Evolutionary conservation across 495 filamentous ascomycete genomes (phyloP).

Genomic region (Aspergillus coremiiformis): DNA sequence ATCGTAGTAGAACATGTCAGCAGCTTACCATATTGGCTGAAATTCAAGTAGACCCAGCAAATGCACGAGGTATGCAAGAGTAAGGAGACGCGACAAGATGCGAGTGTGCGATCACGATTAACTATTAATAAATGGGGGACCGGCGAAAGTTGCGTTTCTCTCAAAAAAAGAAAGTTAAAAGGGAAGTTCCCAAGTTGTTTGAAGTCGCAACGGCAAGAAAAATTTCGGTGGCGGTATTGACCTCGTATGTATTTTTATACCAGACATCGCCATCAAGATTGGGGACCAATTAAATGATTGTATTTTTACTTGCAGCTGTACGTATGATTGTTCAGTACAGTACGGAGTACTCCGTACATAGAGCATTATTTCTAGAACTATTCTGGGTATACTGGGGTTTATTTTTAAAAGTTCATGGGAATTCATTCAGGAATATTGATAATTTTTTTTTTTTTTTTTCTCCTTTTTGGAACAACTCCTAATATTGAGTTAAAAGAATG

Average conservation of each 20-base stretch:
- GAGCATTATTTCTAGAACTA: neutral
- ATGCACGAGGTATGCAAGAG: no score
- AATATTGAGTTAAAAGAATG: neutral
- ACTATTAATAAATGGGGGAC: neutral
- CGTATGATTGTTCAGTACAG: neutral
- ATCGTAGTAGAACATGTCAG: neutral
- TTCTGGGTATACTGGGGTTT: no score
- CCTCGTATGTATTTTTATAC: neutral
- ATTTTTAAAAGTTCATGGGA: no score
- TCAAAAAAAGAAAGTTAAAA: neutral
- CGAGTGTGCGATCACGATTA: neutral
- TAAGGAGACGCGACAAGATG: neutral
- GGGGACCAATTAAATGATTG: neutral
- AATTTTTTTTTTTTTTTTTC: no score
- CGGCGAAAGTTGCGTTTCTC: neutral
- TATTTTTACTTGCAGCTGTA: neutral
- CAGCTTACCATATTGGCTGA: slow-evolving; percentile 25
- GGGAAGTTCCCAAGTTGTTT: no score
- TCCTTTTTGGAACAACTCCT: neutral
- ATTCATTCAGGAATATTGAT: no score
- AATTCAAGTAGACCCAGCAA: neutral
- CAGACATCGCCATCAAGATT: neutral
- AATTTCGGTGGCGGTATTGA: slow-evolving; percentile 29
- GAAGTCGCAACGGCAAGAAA: slow-evolving; percentile 16
- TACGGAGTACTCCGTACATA: neutral